These are phyloP conservation scores for Mucor velutinosus DNA, from an alignment of 371 early-diverging fungal species.

Conservation along the genomic window DNA sequence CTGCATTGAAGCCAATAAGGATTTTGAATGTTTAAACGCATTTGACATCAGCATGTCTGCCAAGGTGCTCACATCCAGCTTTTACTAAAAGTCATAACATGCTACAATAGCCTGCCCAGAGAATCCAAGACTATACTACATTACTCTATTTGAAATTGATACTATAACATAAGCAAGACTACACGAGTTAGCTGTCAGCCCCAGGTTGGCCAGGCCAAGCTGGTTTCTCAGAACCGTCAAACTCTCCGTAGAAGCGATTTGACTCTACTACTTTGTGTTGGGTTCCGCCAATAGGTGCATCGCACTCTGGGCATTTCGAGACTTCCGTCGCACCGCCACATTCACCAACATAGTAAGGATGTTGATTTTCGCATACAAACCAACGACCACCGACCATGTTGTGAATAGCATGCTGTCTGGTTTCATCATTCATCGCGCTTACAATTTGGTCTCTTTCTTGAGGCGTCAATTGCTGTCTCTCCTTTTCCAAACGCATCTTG, in stretches of 20 bases:
- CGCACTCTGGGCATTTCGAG: slow-evolving; percentile 50
- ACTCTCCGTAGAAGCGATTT: slow-evolving; percentile 57
- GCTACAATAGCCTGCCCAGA: too few relatives aligned
- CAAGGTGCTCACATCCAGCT: too few relatives aligned
- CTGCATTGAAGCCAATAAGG: too few relatives aligned
- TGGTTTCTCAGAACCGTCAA: slow-evolving; percentile 47
- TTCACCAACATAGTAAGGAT: slow-evolving; percentile 55
- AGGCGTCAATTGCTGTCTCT: slow-evolving; percentile 28
- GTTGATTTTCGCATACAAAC: slow-evolving; percentile 54
- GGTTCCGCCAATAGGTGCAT: slow-evolving; percentile 45
- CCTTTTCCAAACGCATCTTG: slow-evolving; percentile 35
- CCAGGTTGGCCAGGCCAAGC: slow-evolving; percentile 54
- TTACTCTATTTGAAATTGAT: too few relatives aligned
- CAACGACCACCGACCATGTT: slow-evolving; percentile 54
- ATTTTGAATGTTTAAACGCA: too few relatives aligned
- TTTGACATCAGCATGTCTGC: too few relatives aligned
- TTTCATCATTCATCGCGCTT: slow-evolving; percentile 52
- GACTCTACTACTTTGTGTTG: slow-evolving; percentile 44
- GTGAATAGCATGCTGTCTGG: slow-evolving; percentile 19
- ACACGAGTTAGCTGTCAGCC: not conserved
- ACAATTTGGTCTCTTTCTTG: slow-evolving; percentile 40
- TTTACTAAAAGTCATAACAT: too few relatives aligned
- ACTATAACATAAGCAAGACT: too few relatives aligned
- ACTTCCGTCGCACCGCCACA: slow-evolving; percentile 57
- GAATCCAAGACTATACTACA: too few relatives aligned